phyloP scores from a whole-genome alignment of 2,329 filamentous ascomycete species.

The Lecanicillium sp. region DNA sequence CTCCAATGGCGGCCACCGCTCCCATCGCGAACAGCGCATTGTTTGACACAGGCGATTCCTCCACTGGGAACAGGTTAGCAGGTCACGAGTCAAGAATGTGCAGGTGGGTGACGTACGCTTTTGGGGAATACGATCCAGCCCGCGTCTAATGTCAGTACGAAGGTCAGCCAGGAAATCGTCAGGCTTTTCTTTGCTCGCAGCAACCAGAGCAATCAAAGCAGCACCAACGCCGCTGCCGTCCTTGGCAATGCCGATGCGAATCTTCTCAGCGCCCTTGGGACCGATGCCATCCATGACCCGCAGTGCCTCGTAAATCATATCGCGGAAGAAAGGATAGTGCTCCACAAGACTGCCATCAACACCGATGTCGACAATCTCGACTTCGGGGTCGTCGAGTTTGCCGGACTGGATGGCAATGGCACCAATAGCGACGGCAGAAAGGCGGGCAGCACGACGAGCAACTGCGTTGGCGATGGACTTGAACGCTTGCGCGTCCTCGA shows the following conservation, averaged over 20 bases:
- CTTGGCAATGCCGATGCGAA: constrained; percentile 93
- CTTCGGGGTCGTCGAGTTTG: constrained; percentile 55
- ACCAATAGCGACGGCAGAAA: constrained; percentile 82
- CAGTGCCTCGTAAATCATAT: constrained; percentile 79
- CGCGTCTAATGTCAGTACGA: constrained; percentile 32
- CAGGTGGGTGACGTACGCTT: constrained; percentile 23
- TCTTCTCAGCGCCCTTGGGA: constrained; percentile 69
- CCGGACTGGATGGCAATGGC: constrained; percentile 78
- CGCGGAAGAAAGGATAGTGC: constrained; percentile 89
- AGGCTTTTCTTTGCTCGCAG: constrained; percentile 58
- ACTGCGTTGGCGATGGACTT: constrained; percentile 78
- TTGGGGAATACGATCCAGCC: constrained; percentile 27
- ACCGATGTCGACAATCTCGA: constrained; percentile 78
- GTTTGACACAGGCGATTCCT: constrained; percentile 26
- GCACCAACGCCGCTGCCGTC: constrained; percentile 83
- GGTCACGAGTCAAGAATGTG: neutral
- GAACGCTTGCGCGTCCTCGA: constrained; percentile 83
- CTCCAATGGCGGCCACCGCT: constrained; percentile 30
- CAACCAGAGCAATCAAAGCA: constrained; percentile 87
- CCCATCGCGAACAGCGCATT: constrained; percentile 29
- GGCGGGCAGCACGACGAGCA: constrained; percentile 78
- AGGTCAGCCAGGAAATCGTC: constrained; percentile 38
- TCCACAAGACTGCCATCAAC: constrained; percentile 93
- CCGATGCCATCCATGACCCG: constrained; percentile 73
- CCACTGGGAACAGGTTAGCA: constrained; percentile 17